Evolutionary conservation across 2,329 filamentous ascomycete genomes (phyloP).

Genomic region (Delphinella strobiligena): DNA sequence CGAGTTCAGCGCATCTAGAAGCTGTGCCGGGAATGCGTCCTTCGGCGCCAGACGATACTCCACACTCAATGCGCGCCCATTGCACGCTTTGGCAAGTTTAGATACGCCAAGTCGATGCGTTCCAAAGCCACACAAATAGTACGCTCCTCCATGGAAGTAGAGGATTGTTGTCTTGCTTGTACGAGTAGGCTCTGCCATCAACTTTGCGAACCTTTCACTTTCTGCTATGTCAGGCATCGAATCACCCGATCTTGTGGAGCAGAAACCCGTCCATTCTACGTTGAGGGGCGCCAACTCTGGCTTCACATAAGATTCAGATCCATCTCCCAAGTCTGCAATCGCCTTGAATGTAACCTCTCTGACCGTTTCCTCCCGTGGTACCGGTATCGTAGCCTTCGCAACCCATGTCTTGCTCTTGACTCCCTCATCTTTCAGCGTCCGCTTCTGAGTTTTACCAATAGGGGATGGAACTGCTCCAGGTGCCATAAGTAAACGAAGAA

Average conservation of each 20-base stretch:
- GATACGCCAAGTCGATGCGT: conserved; percentile 50
- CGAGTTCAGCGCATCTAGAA: conserved; percentile 60
- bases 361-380: conserved; percentile 37
- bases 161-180: conserved; percentile 52
- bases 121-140: conserved; percentile 58
- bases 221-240: conserved; percentile 47
- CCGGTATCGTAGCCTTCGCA: conserved; percentile 53
- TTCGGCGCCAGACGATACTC: conserved; percentile 67
- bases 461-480: conserved; percentile 31
- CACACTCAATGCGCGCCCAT: conserved; percentile 58
- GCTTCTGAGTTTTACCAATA: conserved; percentile 50
- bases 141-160: conserved; percentile 68
- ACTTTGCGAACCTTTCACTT: conserved; percentile 48
- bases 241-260: conserved; percentile 39
- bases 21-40: conserved; percentile 59
- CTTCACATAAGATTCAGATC: conserved; percentile 26
- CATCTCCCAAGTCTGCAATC: conserved; percentile 42
- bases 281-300: conserved; percentile 48
- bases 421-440: conserved; percentile 50
- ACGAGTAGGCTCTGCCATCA: conserved; percentile 51
- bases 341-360: conserved; percentile 46
- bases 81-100: conserved; percentile 52
- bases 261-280: conserved; percentile 66
- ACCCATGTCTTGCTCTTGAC: conserved; percentile 77
- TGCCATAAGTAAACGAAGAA: conserved; percentile 55